phyloP scores from a whole-genome alignment of 352 stramenopile species.

The Stephanocyclus meneghinianus region DNA sequence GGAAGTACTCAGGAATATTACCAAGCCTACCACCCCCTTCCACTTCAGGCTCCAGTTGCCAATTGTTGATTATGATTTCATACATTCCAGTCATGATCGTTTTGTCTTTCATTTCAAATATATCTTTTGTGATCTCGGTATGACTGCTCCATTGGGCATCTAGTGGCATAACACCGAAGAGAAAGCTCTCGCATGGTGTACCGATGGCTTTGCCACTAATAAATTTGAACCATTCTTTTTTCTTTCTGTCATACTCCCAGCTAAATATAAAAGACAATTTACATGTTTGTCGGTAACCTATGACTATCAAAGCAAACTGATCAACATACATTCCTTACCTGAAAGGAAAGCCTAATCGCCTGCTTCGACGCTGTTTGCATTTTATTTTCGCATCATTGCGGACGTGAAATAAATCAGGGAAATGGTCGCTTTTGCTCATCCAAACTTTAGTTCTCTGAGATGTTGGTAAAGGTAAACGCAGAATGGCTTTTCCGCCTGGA shows the following conservation, averaged over 20 bases:
- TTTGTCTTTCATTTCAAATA: slow-evolving; percentile 20
- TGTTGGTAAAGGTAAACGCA: slow-evolving; percentile 15
- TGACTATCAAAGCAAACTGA: too few relatives aligned
- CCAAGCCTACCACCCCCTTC: slow-evolving; percentile 28
- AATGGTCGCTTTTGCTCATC: neutral
- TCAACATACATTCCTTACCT: neutral
- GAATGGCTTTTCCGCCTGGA: slow-evolving; percentile 10
- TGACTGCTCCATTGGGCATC: slow-evolving; percentile 18
- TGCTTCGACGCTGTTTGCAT: slow-evolving; percentile 7
- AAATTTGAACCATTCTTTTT: slow-evolving; percentile 24
- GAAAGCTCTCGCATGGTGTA: slow-evolving; percentile 38
- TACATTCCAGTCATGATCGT: slow-evolving; percentile 28
- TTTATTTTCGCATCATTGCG: slow-evolving; percentile 9
- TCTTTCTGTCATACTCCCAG: slow-evolving; percentile 30
- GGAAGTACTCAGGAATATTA: slow-evolving; percentile 35
- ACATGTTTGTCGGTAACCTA: too few relatives aligned
- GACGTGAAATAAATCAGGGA: slow-evolving; percentile 12
- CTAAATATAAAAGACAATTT: neutral
- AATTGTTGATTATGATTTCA: slow-evolving; percentile 35
- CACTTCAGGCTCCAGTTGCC: slow-evolving; percentile 31
- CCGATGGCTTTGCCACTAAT: slow-evolving; percentile 33
- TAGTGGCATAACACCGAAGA: slow-evolving; percentile 22
- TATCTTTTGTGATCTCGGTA: slow-evolving; percentile 17
- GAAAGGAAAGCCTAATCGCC: slow-evolving; percentile 18
- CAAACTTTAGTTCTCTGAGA: slow-evolving; percentile 4